phyloP scores from a whole-genome alignment of 2,329 filamentous ascomycete species.

The Alternaria solani region DNA sequence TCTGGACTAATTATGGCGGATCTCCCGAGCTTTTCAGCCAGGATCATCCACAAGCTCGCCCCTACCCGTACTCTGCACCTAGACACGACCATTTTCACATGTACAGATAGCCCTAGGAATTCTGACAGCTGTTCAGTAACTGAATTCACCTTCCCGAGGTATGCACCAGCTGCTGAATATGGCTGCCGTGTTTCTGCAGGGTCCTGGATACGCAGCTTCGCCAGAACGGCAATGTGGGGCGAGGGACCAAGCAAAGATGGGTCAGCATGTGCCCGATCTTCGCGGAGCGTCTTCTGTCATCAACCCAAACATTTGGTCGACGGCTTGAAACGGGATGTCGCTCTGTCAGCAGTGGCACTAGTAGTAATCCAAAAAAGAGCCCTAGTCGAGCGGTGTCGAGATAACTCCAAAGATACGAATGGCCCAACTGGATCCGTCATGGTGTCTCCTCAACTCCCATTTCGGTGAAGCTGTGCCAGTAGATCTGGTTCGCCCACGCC shows the following conservation, averaged over 20 bases:
- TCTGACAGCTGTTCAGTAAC: neutral
- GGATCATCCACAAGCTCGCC: conserved; percentile 11
- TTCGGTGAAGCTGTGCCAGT: neutral
- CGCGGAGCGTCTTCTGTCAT: conserved; percentile 14
- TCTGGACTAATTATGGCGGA: conserved; percentile 44
- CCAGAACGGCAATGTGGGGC: conserved; percentile 8
- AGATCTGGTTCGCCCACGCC: neutral
- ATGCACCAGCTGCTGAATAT: neutral
- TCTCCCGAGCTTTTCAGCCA: conserved; percentile 15
- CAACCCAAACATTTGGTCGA: conserved; percentile 1
- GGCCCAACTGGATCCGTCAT: neutral
- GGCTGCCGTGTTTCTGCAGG: conserved; percentile 2
- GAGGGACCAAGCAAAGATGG: conserved; percentile 7
- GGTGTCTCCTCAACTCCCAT: neutral
- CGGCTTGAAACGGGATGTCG: neutral
- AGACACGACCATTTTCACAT: conserved; percentile 13
- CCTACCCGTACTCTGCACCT: conserved; percentile 13
- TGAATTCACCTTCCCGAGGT: neutral
- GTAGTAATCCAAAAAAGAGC: neutral
- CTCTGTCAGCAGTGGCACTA: neutral
- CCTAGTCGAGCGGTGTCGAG: neutral
- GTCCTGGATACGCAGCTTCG: conserved; percentile 1
- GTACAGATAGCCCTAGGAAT: conserved; percentile 16
- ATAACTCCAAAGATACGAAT: neutral
- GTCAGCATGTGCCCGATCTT: conserved; percentile 19